Percentiles rank a stretch among this genome's conserved stretches.
phyloP scores from a whole-genome alignment of 1,139 yeast genomes.

The Saccharomyces hybrid region DNA sequence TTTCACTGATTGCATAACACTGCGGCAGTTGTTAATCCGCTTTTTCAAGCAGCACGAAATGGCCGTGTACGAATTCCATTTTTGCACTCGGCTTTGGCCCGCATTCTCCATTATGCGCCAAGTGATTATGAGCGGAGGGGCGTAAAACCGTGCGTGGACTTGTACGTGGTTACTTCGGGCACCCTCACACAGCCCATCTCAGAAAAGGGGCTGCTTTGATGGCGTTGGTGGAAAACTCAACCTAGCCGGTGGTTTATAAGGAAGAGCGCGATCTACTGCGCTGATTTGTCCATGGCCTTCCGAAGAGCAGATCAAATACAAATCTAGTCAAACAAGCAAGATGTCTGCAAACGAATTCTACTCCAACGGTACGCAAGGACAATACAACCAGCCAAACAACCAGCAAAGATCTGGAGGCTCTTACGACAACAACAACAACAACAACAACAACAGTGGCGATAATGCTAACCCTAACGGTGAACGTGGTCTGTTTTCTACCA shows the following conservation, averaged over 20 bases:
- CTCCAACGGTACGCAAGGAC: constrained; percentile 42
- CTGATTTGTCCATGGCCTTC: neutral
- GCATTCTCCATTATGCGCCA: neutral
- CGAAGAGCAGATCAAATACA: neutral
- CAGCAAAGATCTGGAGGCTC: constrained; percentile 21
- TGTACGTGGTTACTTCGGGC: neutral
- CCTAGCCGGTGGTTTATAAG: neutral
- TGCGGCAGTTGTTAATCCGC: neutral
- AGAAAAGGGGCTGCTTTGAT: neutral
- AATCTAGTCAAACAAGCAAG: neutral
- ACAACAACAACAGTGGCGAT: constrained; percentile 11
- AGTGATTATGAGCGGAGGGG: neutral
- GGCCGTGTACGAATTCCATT: neutral
- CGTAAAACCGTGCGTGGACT: neutral
- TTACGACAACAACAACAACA: constrained; percentile 17
- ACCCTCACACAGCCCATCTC: neutral
- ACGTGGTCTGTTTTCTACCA: constrained; percentile 49
- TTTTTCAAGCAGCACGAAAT: neutral
- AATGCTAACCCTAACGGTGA: constrained; percentile 36
- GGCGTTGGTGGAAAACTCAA: neutral
- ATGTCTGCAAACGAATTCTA: constrained; percentile 63
- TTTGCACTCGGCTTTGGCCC: neutral
- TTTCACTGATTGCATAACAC: neutral
- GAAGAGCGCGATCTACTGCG: neutral
- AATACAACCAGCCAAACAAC: constrained; percentile 26